Percentiles rank a stretch among this genome's conserved stretches.
phyloP scores from a whole-genome alignment of 2,329 filamentous ascomycete species.

The Colletotrichum cordylinicola region DNA sequence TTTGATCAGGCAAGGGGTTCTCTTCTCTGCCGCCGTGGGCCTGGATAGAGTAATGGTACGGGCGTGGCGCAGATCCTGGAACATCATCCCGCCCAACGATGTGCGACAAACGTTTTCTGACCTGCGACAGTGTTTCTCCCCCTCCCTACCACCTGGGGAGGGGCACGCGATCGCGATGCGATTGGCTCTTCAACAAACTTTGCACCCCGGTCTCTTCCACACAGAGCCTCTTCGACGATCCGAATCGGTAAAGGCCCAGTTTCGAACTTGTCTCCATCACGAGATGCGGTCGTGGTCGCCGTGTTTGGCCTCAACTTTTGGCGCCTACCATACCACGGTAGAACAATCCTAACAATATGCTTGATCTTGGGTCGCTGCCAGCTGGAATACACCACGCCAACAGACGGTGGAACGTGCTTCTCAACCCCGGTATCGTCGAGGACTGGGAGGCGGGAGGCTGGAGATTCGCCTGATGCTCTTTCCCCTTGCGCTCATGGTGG shows the following conservation, averaged over 20 bases:
- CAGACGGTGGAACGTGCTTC: constrained; percentile 4
- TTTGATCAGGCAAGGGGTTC: not conserved
- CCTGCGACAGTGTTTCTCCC: constrained; percentile 15
- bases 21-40: not conserved
- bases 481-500: not conserved
- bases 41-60: not conserved
- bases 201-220: not conserved
- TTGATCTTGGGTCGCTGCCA: not conserved
- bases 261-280: constrained; percentile 17
- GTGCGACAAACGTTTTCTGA: constrained; percentile 17
- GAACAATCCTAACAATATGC: not conserved
- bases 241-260: constrained; percentile 2
- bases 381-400: not conserved
- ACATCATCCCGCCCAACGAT: constrained; percentile 5
- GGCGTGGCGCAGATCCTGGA: constrained; percentile 20
- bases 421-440: not conserved
- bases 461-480: not conserved
- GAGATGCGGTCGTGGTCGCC: constrained; percentile 1
- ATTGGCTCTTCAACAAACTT: constrained; percentile 3
- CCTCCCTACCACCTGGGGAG: not conserved
- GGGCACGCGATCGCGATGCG: not conserved
- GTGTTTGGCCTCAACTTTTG: constrained; percentile 22
- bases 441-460: not conserved
- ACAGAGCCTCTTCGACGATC: constrained; percentile 9
- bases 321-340: not conserved